Base-by-base conservation (phyloP, 2,329 filamentous ascomycete genomes). In the Parafenestella ontariensis region DNA sequence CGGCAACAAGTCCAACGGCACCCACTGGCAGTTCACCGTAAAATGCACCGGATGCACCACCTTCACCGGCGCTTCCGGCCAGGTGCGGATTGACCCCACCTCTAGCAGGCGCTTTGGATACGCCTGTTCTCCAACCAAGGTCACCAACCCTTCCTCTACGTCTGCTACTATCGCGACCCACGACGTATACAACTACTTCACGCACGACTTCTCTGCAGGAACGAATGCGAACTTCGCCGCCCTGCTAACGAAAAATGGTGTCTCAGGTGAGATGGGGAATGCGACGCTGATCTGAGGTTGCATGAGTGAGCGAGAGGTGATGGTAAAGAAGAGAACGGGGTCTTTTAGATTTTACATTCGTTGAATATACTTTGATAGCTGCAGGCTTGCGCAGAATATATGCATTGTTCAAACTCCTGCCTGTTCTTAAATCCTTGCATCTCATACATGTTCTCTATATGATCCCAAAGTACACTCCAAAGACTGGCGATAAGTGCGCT, bases 11-110 rank as follows among this genome's bases (percentile, higher is more conserved):
- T 58, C 58, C 17, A 73, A 73, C 59, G 54, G 59, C 9, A 70
- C 68, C 2, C 69, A 73, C 48, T 73, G 68, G 68, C 67, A 71
- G 40, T 70, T 58, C 57, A 72, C 67, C 11, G 69, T 59, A 10
- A 66, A 67, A 49, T 73, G 70, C 49, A 59, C 60, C 9, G 70
- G 70, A 34, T 73, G 70, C 57, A 72, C 68, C 9, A 58, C 62
- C 2, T 71, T 49, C 46, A 62, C 52, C 7, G 61, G 63, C 26
- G 40, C 48, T 7, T 61, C 52, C 4, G 61, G 68, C 13, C 33
- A 40, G 8, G 45, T 47, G 8, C 51, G 52, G 2, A 62, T 73
- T 24, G 64, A 68, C 33, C 65, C 71, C 1, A 59, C 46, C 2
- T 57, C 59, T 3, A 61, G 49, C 42, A 59, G 52, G 24, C 59